These are phyloP conservation scores for Conoideocrella luteorostrata DNA, from an alignment of 2,329 filamentous ascomycete species.

Conservation along the genomic window DNA sequence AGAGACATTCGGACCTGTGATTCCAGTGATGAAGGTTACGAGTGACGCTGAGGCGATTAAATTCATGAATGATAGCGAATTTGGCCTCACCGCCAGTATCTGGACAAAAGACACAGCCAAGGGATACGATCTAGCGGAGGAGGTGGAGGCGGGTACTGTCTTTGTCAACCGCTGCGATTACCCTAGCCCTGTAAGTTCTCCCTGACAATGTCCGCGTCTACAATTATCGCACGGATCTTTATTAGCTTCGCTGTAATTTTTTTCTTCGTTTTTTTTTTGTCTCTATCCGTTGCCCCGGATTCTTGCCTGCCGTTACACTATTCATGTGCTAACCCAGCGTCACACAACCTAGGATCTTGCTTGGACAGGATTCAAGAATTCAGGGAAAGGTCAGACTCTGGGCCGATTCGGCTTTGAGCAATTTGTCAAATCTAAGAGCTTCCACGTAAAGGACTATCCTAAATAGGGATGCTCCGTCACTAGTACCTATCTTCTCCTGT, in stretches of 20 bases:
- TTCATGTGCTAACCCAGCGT: slow-evolving; percentile 2
- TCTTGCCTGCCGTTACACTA: not conserved
- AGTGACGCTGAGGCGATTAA: slow-evolving; percentile 72
- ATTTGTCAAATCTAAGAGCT: slow-evolving; percentile 95
- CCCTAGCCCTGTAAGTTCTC: slow-evolving; percentile 71
- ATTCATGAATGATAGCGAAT: slow-evolving; percentile 92
- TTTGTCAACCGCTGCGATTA: slow-evolving; percentile 95
- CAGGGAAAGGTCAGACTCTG: slow-evolving; percentile 83
- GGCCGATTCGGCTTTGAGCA: slow-evolving; percentile 90
- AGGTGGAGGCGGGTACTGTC: slow-evolving; percentile 87
- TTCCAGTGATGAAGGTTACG: slow-evolving; percentile 82
- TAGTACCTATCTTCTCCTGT: too few species aligned
- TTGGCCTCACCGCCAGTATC: slow-evolving; percentile 91
- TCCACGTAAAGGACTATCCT: slow-evolving; percentile 78
- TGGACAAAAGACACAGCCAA: slow-evolving; percentile 83
- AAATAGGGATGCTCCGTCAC: too few species aligned
- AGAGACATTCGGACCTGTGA: slow-evolving; percentile 91
- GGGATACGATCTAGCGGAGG: slow-evolving; percentile 69
- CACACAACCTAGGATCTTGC: slow-evolving; percentile 62
- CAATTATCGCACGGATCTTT: too few species aligned
- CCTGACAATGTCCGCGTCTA: not conserved
- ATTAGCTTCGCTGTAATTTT: too few species aligned
- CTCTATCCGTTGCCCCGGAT: not conserved
- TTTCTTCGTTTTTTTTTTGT: not conserved
- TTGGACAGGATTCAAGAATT: slow-evolving; percentile 98